phyloP scores from a whole-genome alignment of 208 protist genomes.

The Lotmaria passim region DNA sequence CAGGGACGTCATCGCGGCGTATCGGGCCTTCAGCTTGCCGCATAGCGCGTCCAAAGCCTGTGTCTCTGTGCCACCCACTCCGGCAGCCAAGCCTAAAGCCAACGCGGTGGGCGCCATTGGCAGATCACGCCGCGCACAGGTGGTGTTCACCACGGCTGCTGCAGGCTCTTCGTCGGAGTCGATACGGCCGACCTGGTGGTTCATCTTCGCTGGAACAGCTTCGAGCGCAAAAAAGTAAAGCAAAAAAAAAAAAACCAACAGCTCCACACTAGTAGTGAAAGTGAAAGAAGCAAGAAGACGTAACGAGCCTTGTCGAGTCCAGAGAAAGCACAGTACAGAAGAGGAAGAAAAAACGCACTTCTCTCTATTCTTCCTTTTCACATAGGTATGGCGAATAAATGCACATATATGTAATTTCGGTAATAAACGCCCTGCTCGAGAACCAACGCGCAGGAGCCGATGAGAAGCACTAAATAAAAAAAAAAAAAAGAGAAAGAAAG shows the following conservation, averaged over 20 bases:
- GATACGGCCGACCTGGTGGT: background rate
- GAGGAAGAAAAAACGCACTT: too few species aligned
- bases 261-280: background rate
- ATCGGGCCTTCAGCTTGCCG: slow-evolving; percentile 15
- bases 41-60: slow-evolving; percentile 12
- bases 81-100: background rate
- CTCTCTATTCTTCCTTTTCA: too few species aligned
- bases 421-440: too few species aligned
- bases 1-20: slow-evolving; percentile 36
- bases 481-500: too few species aligned
- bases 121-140: background rate
- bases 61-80: slow-evolving; percentile 1
- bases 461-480: too few species aligned
- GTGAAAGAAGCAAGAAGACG: background rate
- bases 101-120: too few species aligned
- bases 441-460: too few species aligned
- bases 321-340: too few species aligned
- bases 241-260: slow-evolving; percentile 9
- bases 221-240: background rate
- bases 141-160: slow-evolving; percentile 9
- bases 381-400: too few species aligned
- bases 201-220: too few species aligned
- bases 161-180: slow-evolving; percentile 30
- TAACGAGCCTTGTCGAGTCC: too few species aligned
- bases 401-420: too few species aligned